Evolutionary conservation across 202 grass and related monocot genomes (phyloP), one percentile per base, ranked within the genome.

Genomic region (Cymbopogon flexuosus): DNA sequence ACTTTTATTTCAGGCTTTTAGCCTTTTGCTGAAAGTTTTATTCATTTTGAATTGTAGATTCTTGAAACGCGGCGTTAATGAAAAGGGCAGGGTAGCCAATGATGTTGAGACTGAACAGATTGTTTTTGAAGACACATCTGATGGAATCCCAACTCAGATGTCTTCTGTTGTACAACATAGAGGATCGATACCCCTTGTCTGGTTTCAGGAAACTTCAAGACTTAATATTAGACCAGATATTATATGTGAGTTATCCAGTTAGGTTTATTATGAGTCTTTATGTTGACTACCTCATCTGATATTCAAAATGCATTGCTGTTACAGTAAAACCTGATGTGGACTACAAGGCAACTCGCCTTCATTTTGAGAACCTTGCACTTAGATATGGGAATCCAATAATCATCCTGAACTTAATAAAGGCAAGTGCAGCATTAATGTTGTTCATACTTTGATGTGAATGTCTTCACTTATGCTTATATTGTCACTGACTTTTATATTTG

Each of bases 391-490:
- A 91, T 49, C 92, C 96, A 16, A 89, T 99, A 86, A 89, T 99
- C 83, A 90, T 99, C 88, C 88, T 99, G 87, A 96, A 99, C 83
- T 99, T 99, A 86, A 99, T 99, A 85, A 99, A 96, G 96, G 96
- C 88, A 80, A 75, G 89, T 87, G 52, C 54, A 79, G 34, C 21
- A 56, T 73, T 41, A 70, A 34, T 34, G 4, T 45, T n/a, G 8
- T 81, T 59, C 46, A 3, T 81, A 40, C 51, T 69, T 75, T 76
- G 30, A 43, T 54, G 70, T 65, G 45, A 37, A 35, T 77, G 10
- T 73, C 58, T 71, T 56, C 10, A 45, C 13, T 74, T 69, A 23
- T 39, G 19, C 40, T 61, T 79, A 45, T 69, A 74, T n/a, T 65
- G 11, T 65, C 22, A 31, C 47, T 22, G 29, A 39, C 61, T 59